Percentiles rank a stretch among this genome's conserved stretches.
Conservation (phyloP, 805 yeast genomes). For the Candida jianshihensis region DNA sequence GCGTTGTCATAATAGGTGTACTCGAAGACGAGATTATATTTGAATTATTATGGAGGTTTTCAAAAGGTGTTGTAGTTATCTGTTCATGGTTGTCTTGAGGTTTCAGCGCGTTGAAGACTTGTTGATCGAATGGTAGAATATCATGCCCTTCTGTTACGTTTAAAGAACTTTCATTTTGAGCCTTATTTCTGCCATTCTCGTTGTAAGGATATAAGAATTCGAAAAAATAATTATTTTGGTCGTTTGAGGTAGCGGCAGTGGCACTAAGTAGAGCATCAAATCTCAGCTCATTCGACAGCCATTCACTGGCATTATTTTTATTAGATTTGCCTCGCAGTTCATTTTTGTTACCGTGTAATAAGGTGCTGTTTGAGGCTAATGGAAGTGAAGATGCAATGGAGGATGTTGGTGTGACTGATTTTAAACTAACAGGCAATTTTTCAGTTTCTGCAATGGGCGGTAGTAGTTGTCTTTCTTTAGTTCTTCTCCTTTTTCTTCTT, state of each 20-base stretch:
- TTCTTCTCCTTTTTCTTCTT: slow-evolving; percentile 11
- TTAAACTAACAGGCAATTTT: neutral
- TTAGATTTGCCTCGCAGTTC: no score
- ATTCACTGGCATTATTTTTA: slow-evolving; percentile 41
- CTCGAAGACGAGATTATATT: neutral
- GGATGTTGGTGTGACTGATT: neutral
- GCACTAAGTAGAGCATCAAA: slow-evolving; percentile 72
- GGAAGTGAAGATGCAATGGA: neutral
- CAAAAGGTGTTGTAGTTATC: neutral
- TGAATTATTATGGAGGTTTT: neutral
- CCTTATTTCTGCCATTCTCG: slow-evolving; percentile 1
- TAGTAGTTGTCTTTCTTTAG: slow-evolving; percentile 13
- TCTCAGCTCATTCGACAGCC: slow-evolving; percentile 64
- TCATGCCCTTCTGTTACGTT: no score
- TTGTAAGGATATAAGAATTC: slow-evolving; percentile 39
- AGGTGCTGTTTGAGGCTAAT: neutral
- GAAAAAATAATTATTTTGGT: slow-evolving; percentile 46
- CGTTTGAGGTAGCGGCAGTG: slow-evolving; percentile 50
- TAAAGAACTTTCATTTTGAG: neutral
- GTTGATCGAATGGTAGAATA: slow-evolving; percentile 16
- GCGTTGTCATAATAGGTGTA: no score
- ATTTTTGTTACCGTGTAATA: neutral
- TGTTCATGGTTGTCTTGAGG: slow-evolving; percentile 9
- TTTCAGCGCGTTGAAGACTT: slow-evolving; percentile 21
- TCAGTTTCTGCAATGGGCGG: slow-evolving; percentile 1